Evolutionary conservation across 176 grass and related monocot genomes (phyloP).

Genomic region (Zea luxurians): DNA sequence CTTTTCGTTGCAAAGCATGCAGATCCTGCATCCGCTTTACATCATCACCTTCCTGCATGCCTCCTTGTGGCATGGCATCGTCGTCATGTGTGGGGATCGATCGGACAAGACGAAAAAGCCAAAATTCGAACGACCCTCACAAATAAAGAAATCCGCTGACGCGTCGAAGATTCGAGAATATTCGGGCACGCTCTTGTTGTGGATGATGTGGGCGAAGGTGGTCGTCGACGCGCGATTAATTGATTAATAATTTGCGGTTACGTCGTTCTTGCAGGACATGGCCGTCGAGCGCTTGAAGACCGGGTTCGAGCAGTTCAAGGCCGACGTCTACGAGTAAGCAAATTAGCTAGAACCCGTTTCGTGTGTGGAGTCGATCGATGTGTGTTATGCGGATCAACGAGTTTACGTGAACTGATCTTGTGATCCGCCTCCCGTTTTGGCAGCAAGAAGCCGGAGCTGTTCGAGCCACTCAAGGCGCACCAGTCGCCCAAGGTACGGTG

Average conservation of each 20-base stretch:
- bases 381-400: neutral
- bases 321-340: slow-evolving; percentile 78
- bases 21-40: slow-evolving; percentile 27
- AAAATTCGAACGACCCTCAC: neutral
- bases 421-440: neutral
- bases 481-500: slow-evolving; percentile 68
- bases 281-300: slow-evolving; percentile 65
- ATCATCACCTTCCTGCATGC: slow-evolving; percentile 30
- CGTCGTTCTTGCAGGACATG: slow-evolving; percentile 26
- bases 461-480: slow-evolving; percentile 61
- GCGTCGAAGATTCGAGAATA: neutral
- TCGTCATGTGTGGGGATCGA: neutral
- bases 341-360: too few relatives aligned
- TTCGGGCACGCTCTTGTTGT: slow-evolving; percentile 22
- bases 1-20: neutral
- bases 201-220: neutral
- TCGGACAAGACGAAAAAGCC: neutral
- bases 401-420: neutral
- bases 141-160: neutral
- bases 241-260: neutral
- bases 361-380: neutral
- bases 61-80: neutral
- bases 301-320: slow-evolving; percentile 92
- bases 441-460: slow-evolving; percentile 80
- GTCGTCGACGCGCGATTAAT: neutral